Evolutionary conservation across 345 rosid genomes (phyloP).

Genomic region (Acer campestre): DNA sequence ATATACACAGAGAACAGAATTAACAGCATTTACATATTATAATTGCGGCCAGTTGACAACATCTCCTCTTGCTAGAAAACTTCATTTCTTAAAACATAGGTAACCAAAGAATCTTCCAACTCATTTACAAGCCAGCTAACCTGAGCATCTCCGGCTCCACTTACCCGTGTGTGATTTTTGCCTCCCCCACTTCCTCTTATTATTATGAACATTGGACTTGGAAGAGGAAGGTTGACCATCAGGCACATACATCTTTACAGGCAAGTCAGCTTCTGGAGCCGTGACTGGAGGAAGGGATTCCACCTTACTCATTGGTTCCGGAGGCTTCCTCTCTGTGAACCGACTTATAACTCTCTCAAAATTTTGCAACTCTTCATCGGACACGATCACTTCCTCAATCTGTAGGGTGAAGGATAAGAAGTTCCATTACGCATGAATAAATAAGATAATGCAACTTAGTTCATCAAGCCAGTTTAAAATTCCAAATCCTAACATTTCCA

Average conservation of each 20-base stretch:
- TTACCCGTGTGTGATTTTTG: conserved; percentile 41
- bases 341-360: conserved; percentile 30
- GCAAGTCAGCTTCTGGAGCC: conserved; percentile 12
- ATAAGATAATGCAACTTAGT: background rate
- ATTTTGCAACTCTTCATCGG: conserved; percentile 42
- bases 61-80: background rate
- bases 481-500: background rate
- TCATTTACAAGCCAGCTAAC: conserved; percentile 22
- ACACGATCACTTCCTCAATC: conserved; percentile 15
- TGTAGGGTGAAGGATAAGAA: conserved; percentile 13
- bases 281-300: conserved; percentile 9
- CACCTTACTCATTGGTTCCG: conserved; percentile 28
- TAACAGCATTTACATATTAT: background rate
- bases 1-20: background rate
- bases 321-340: conserved; percentile 29
- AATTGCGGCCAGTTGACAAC: background rate
- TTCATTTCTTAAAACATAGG: conserved; percentile 9
- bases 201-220: conserved; percentile 44
- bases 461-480: conserved; percentile 1
- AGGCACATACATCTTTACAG: conserved; percentile 11
- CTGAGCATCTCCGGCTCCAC: conserved; percentile 43
- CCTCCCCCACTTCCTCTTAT: conserved; percentile 56
- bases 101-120: background rate
- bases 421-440: background rate
- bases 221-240: conserved; percentile 38